Base-by-base conservation (phyloP, 768 basidiomycete species). In the Mycena venus region DNA sequence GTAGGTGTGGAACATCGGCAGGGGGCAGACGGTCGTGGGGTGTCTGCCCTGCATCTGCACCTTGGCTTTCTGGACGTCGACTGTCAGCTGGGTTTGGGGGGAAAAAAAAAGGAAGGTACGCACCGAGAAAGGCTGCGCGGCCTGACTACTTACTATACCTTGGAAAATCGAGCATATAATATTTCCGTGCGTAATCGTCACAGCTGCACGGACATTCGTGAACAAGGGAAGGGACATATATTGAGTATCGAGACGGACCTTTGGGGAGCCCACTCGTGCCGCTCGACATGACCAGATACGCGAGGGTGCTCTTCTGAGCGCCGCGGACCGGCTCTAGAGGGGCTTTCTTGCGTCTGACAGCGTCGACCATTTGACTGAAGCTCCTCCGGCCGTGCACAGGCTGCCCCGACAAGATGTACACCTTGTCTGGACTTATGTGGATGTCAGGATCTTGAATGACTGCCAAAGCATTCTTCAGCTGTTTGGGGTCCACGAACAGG, bases 221-320 rank as follows among this genome's bases (percentile, higher is more conserved):
- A 69, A n/a, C 12, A 7, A 25, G 3, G n/a, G 5, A 9, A 42
- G 56, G n/a, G n/a, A n/a, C n/a, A n/a, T 25, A 29, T 0, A 9
- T 2, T n/a, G 9, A 12, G 55, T 29, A 49, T 29, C 47, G 36
- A 68, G 31, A 19, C 69, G 23, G 31, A 91, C 93, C 93, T 88
- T 95, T 95, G 0, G 94, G 93, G 4, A 91, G 83, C 0, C 94
- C 94, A 72, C 88, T 94, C 0, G 94, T 95, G 27, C 94, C 94
- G 77, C 94, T 95, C 0, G 94, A 95, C 78, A 94, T 94, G 0
- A 92, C 84, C 4, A 95, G 84, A 79, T 95, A 94, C 0, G 92
- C 94, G 1, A 94, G 82, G 0, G 91, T 93, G 71, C 91, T 83
- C 34, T 83, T 85, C 21, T 75, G 82, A 0, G 89, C 92, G 0